Evolutionary conservation across 768 basidiomycete genomes (phyloP).

Genomic region (Mrakia blollopis): DNA sequence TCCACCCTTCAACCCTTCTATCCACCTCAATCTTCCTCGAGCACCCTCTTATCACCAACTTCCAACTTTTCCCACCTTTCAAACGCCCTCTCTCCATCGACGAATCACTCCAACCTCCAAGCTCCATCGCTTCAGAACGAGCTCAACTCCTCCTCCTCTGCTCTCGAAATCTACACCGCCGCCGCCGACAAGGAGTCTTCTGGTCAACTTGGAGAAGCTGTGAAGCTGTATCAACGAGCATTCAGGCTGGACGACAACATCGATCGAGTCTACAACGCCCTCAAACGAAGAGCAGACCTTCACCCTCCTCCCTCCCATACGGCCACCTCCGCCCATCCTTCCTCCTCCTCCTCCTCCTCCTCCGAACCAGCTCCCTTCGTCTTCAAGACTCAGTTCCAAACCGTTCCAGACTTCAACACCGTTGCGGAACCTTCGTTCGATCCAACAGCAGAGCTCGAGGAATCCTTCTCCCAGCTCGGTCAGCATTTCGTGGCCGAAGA

Average conservation of each 20-base stretch:
- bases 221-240: slow-evolving; percentile 17
- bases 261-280: slow-evolving; percentile 8
- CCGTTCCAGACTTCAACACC: slow-evolving; percentile 17
- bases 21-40: not conserved
- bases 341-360: not conserved
- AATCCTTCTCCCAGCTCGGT: slow-evolving; percentile 7
- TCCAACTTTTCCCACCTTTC: not conserved
- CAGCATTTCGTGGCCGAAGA: slow-evolving; percentile 3
- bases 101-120: not conserved
- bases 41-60: not conserved
- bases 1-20: not conserved
- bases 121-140: not conserved
- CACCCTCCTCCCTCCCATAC: not conserved
- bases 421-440: not conserved
- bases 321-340: not conserved
- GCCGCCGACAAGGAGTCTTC: not conserved
- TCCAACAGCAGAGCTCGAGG: slow-evolving; percentile 6
- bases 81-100: not conserved
- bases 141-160: not conserved
- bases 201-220: slow-evolving; percentile 2
- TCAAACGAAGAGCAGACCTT: not conserved
- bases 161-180: not conserved
- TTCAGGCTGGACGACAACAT: slow-evolving; percentile 25
- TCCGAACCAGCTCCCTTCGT: slow-evolving; percentile 7
- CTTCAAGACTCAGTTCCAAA: slow-evolving; percentile 24